Percentiles rank a stretch among this genome's conserved stretches.
Evolutionary conservation across 805 yeast genomes (phyloP).

Genomic region (Zygosaccharomyces bisporus): DNA sequence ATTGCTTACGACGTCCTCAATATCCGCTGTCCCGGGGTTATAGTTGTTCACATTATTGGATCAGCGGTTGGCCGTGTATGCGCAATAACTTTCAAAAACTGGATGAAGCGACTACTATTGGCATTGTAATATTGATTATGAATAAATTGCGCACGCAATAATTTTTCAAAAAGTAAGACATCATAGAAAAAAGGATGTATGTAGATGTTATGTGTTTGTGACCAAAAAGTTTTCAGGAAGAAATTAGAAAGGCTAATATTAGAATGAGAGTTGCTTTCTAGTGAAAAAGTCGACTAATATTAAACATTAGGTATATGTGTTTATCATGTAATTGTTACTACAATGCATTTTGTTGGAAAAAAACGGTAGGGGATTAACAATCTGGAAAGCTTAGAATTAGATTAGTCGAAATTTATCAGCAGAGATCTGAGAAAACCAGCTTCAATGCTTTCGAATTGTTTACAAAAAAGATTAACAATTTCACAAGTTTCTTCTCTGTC

Average conservation of each 20-base stretch:
- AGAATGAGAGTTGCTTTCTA: not conserved
- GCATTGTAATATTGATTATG: not conserved
- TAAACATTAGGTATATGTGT: not conserved
- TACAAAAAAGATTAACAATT: no score
- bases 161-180: constrained; percentile 1
- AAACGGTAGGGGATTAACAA: not conserved
- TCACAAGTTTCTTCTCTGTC: not conserved
- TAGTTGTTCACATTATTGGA: not conserved
- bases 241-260: not conserved
- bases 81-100: not conserved
- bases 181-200: not conserved
- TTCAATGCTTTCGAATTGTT: not conserved
- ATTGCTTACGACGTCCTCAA: not conserved
- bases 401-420: not conserved
- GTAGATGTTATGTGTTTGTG: not conserved
- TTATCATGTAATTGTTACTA: not conserved
- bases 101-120: not conserved
- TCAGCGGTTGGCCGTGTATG: constrained; percentile 1
- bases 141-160: not conserved
- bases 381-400: not conserved
- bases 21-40: not conserved
- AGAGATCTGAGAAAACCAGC: not conserved
- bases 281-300: not conserved
- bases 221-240: not conserved
- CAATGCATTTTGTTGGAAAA: not conserved